Evolutionary conservation across 2,329 filamentous ascomycete species (phyloP), one percentile per base, ranked within the genome.

Genomic region (Colletotrichum sp.): DNA sequence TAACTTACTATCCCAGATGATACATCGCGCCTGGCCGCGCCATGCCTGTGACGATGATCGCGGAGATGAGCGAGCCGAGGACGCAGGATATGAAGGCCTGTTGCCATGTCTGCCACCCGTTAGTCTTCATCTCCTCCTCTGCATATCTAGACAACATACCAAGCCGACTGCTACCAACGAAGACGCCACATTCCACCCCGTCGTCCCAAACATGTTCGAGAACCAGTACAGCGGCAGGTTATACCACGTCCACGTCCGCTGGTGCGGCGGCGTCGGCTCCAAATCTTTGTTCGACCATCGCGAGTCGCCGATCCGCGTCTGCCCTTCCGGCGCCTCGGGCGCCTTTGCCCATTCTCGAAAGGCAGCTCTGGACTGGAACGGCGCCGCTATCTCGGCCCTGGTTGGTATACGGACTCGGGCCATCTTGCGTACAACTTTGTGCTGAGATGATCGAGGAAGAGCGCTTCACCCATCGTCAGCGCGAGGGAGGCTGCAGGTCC

Each of bases 251-350:
- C 81, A 83, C 6, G 81, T 82, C 13, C 82, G 68, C 59, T 83
- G 78, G 30, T 80, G 77, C 6, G 76, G 73, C 5, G 78, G 80
- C 10, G 81, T 83, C 21, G 81, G 82, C 64, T 82, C 81, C 21
- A 83, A 78, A 65, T 83, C 82, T 39, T 80, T 79, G 77, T 83
- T 83, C 6, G 82, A 80, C 82, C 82, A 83, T 69, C 77, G 77
- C 15, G 79, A 62, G 69, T 80, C 78, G 34, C 81, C 80, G 12
- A 82, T 73, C 26, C 44, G 69, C 13, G 60, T 32, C 34, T 77
- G 77, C 6, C 78, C 80, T 2, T 80, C 72, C 8, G 62, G 64
- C 3, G 72, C 69, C 21, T 78, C 70, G 3, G 80, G 77, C 0
- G 79, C 80, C 69, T 78, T 79, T 24, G 79, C 26, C 67, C 80